Conservation (phyloP, 2,329 filamentous ascomycete species). For the Alternaria arbusti region DNA sequence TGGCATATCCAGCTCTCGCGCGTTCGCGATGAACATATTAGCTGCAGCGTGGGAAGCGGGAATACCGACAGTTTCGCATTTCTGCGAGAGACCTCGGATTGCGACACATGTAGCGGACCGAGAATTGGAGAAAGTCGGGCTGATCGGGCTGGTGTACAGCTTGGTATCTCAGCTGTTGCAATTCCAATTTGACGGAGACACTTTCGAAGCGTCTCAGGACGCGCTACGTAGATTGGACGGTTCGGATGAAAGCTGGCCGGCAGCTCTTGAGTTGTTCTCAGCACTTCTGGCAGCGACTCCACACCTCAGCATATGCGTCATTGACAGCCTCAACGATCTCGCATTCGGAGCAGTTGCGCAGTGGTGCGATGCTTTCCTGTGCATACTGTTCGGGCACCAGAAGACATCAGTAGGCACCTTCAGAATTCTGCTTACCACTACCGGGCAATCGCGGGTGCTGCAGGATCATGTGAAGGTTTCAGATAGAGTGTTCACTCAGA, state of each 20-base stretch:
- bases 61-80: no score
- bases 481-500: neutral
- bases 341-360: neutral
- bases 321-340: neutral
- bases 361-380: neutral
- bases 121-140: no score
- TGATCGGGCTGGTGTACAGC: no score
- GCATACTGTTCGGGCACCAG: neutral
- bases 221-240: rapidly evolving
- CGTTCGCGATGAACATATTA: no score
- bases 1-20: no score
- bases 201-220: no score
- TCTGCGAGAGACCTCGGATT: no score
- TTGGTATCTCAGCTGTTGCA: no score
- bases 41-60: no score
- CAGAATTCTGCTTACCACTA: conserved; percentile 6
- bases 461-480: neutral
- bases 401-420: neutral
- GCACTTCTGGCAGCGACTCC: neutral
- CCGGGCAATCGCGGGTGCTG: conserved; percentile 2
- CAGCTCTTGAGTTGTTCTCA: neutral
- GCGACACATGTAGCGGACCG: no score
- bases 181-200: rapidly evolving
- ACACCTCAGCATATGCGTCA: neutral
- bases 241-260: neutral